Conservation (phyloP, 148 eudicot genomes). For the Limonium bicolor region DNA sequence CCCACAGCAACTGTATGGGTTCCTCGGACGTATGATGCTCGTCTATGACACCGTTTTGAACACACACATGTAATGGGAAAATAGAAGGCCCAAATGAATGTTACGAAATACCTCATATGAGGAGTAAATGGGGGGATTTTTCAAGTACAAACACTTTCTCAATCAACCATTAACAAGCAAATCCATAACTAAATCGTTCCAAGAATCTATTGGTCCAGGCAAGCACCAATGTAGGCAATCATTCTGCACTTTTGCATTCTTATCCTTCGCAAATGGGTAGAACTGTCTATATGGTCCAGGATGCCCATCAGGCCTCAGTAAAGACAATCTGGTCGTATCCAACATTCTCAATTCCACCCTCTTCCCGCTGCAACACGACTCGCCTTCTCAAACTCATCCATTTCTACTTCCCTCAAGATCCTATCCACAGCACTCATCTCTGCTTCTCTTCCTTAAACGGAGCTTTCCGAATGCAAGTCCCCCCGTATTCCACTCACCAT, state of each 20-base stretch:
- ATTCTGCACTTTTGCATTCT: conserved; percentile 43
- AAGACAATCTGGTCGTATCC: conserved; percentile 42
- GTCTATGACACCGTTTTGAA: no score
- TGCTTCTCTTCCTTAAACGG: conserved; percentile 39
- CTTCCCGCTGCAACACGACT: conserved; percentile 6
- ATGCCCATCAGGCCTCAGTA: conserved; percentile 80
- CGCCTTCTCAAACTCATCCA: conserved; percentile 44
- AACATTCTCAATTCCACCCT: conserved; percentile 29
- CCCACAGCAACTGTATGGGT: no score
- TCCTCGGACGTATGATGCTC: no score
- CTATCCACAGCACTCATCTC: conserved; percentile 20
- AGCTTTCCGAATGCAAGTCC: conserved; percentile 37
- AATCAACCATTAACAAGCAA: conserved; percentile 25
- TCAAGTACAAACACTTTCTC: no score
- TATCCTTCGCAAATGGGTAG: conserved; percentile 43
- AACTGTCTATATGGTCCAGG: conserved; percentile 54
- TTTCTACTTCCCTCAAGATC: conserved; percentile 34
- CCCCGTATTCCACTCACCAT: conserved; percentile 64
- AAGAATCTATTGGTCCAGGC: conserved; percentile 82
- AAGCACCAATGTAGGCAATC: conserved; percentile 98
- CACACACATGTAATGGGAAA: no score
- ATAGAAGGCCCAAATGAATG: no score
- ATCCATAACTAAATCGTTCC: conserved; percentile 66
- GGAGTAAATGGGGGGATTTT: no score
- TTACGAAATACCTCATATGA: no score